Conservation (phyloP, 2,329 filamentous ascomycete genomes). For the Gremmenia infestans region DNA sequence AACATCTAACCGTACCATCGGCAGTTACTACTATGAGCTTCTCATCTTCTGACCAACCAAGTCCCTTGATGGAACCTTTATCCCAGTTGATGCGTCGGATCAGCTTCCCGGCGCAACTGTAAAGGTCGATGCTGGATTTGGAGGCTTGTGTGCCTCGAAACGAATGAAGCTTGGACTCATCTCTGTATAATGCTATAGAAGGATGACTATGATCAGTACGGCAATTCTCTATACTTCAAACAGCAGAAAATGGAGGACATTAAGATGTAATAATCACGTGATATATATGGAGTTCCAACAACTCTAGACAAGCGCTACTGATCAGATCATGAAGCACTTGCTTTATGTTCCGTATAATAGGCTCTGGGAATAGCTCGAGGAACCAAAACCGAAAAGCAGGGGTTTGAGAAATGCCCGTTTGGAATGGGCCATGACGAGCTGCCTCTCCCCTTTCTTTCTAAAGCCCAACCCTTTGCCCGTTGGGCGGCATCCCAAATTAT, state of each 20-base stretch:
- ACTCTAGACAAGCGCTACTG: not conserved
- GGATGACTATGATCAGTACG: conserved; percentile 26
- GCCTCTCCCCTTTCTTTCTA: not conserved
- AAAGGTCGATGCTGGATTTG: conserved; percentile 87
- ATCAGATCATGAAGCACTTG: not conserved
- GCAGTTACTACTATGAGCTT: conserved; percentile 81
- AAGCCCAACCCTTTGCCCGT: not conserved
- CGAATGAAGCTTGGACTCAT: conserved; percentile 77
- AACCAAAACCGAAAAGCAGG: no score
- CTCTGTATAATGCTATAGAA: conserved; percentile 72
- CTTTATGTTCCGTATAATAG: no score
- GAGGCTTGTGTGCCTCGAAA: conserved; percentile 66
- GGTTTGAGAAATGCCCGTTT: no score
- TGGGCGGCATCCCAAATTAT: not conserved
- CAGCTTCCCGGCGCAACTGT: conserved; percentile 86
- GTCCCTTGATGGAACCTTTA: conserved; percentile 75
- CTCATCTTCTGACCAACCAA: conserved; percentile 97
- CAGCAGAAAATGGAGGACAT: not conserved
- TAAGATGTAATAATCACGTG: not conserved
- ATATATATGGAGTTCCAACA: not conserved
- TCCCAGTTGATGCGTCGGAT: conserved; percentile 89
- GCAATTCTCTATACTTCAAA: not conserved
- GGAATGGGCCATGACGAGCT: no score
- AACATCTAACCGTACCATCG: conserved; percentile 84
- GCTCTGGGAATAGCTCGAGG: no score